Conservation (phyloP, 306 rosid species). For the Acacia crassicarpa region DNA sequence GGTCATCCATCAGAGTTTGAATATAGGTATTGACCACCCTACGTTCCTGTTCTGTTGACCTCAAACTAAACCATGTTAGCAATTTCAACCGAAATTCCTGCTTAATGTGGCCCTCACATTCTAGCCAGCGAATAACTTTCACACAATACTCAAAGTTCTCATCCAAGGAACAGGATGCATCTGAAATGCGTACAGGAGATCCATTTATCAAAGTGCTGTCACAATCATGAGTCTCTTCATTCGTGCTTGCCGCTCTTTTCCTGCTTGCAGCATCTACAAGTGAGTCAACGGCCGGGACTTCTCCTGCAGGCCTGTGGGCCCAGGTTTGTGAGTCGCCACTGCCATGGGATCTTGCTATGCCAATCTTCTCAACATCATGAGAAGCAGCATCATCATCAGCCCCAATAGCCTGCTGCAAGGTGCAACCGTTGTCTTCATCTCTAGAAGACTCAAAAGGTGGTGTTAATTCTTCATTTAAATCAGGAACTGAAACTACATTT, state of each 20-base stretch:
- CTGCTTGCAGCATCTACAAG: slow-evolving; percentile 51
- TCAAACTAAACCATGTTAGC: slow-evolving; percentile 99
- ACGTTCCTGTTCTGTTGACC: slow-evolving; percentile 97
- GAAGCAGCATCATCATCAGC: slow-evolving; percentile 96
- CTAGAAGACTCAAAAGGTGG: slow-evolving; percentile 95
- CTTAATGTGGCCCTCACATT: slow-evolving; percentile 90
- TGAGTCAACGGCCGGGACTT: slow-evolving; percentile 90
- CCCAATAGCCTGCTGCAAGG: slow-evolving; percentile 86
- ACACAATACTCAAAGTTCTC: slow-evolving; percentile 97
- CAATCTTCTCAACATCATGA: slow-evolving; percentile 68
- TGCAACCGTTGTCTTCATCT: slow-evolving; percentile 90
- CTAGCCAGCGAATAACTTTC: slow-evolving; percentile 96
- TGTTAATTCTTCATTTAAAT: slow-evolving; percentile 90
- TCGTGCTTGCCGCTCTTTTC: slow-evolving; percentile 69
- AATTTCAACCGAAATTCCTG: slow-evolving; percentile 90
- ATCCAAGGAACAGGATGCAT: slow-evolving; percentile 74
- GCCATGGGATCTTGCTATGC: slow-evolving; percentile 77
- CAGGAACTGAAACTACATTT: slow-evolving; percentile 88
- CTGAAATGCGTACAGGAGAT: slow-evolving; percentile 64
- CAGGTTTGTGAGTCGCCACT: slow-evolving; percentile 96
- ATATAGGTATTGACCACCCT: slow-evolving; percentile 97
- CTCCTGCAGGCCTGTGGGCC: slow-evolving; percentile 61
- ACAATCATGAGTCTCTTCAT: slow-evolving; percentile 86
- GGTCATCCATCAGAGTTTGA: slow-evolving; percentile 95
- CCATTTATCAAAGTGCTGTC: slow-evolving; percentile 94